Evolutionary conservation across 2,329 filamentous ascomycete species (phyloP), one percentile per base, ranked within the genome.

Genomic region (Diaporthe caulivora): DNA sequence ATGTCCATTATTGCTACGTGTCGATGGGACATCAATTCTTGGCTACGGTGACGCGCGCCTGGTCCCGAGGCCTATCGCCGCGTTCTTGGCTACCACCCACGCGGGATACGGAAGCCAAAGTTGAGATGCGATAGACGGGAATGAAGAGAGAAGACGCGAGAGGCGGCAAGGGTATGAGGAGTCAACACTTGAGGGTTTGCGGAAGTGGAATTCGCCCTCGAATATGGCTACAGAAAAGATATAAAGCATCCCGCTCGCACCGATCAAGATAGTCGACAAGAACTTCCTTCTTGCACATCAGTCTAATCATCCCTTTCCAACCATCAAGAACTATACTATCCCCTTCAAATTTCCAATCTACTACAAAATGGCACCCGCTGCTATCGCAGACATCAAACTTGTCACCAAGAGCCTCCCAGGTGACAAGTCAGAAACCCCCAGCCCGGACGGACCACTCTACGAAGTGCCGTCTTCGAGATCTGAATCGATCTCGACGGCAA

Each of bases 391-490:
- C 3, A 31, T 74, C 29, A 53, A 71, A 29, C 55, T 71, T 15
- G 55, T 69, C 37, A 74, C 70, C 29, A 57, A 70, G 64, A 17
- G 34, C 24, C 31, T 72, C 21, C n/a, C 37, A 26, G 10, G 15
- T 44, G 69, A 74, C 44, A 37, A 21, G 60, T 72, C 72, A 47
- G 72, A 74, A 42, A 74, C 72, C 21, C 72, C 72, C 15, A 74
- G 70, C 26, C 70, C 72, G 3, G 62, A 60, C n/a, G 72, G 72
- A 29, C 72, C 72, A 57, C 72, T 74, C 15, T 42, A 64, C 15
- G 49, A n/a, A n/a, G 60, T 54, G 3, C 31, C 49, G 11, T 26
- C 70, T 7, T 34, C 55, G 15, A 47, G 34, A n/a, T 51, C 65
- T 24, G 54, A 49, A 37, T 42, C 67, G 4, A 31, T 49, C 49